Conservation (phyloP, 2,329 filamentous ascomycete genomes). For the Talaromyces marneffei region DNA sequence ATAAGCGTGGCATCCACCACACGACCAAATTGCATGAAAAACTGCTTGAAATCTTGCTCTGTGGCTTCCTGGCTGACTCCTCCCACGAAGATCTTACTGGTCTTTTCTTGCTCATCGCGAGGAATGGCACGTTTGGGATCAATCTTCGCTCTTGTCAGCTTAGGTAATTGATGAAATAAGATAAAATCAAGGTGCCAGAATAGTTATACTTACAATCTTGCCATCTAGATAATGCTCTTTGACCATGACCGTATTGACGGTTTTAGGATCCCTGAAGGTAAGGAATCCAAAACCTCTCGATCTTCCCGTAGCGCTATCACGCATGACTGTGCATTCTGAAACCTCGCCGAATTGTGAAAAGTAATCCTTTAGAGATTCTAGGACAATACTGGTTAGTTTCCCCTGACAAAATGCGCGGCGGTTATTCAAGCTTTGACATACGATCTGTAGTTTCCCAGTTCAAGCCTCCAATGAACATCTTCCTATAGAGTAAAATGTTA, state of each 20-base stretch:
- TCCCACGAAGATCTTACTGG: slow-evolving; percentile 97
- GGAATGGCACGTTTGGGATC: slow-evolving; percentile 97
- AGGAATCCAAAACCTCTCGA: slow-evolving; percentile 96
- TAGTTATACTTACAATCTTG: slow-evolving; percentile 72
- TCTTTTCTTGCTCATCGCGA: slow-evolving; percentile 95
- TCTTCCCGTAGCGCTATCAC: slow-evolving; percentile 85
- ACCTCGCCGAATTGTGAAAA: slow-evolving; percentile 98
- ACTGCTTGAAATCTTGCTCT: slow-evolving; percentile 91
- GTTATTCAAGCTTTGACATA: slow-evolving; percentile 48
- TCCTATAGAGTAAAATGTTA: slow-evolving; percentile 55
- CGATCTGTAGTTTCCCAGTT: slow-evolving; percentile 99
- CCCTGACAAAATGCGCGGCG: not conserved
- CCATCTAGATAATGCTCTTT: slow-evolving; percentile 98
- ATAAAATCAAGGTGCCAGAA: not conserved
- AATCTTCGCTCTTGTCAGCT: slow-evolving; percentile 57
- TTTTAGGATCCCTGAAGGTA: slow-evolving; percentile 96
- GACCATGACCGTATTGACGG: slow-evolving; percentile 98
- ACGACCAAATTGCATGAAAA: slow-evolving; percentile 92
- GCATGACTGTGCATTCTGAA: slow-evolving; percentile 98
- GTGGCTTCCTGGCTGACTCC: slow-evolving; percentile 96
- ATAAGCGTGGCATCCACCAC: slow-evolving; percentile 97
- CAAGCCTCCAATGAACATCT: slow-evolving; percentile 98
- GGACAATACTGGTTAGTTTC: not conserved
- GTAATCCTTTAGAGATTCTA: slow-evolving; percentile 94
- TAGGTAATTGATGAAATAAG: not conserved